A percentile compares a stretch with the other conserved stretches of the same genome.
phyloP scores from a whole-genome alignment of 306 rosid species.

The Cicer pinnatifidum region DNA sequence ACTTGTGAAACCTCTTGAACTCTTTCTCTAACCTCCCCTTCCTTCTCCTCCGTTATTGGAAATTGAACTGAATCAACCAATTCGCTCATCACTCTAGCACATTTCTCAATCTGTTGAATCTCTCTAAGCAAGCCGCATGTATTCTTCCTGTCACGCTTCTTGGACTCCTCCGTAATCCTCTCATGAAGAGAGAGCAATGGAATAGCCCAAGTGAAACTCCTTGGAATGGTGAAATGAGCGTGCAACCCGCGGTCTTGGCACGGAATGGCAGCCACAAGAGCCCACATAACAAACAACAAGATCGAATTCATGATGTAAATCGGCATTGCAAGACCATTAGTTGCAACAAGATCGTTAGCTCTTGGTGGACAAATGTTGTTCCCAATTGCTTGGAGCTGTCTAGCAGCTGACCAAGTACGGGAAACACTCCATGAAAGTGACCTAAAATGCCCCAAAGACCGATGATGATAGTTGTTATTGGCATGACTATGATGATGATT shows the following conservation, averaged over 20 bases:
- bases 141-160: slow-evolving; percentile 76
- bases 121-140: slow-evolving; percentile 78
- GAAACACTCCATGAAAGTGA: slow-evolving; percentile 95
- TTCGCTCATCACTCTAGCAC: slow-evolving; percentile 68
- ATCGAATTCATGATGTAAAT: slow-evolving; percentile 70
- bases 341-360: slow-evolving; percentile 65
- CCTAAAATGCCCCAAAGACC: slow-evolving; percentile 67
- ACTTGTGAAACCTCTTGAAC: slow-evolving; percentile 66
- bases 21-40: slow-evolving; percentile 70
- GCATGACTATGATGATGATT: slow-evolving; percentile 3
- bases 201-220: slow-evolving; percentile 70
- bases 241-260: slow-evolving; percentile 95
- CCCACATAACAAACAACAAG: slow-evolving; percentile 82
- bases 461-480: slow-evolving; percentile 41
- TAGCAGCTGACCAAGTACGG: slow-evolving; percentile 87
- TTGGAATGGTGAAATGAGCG: slow-evolving; percentile 69
- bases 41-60: slow-evolving; percentile 78
- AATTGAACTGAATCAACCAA: slow-evolving; percentile 71
- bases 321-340: slow-evolving; percentile 65
- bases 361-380: slow-evolving; percentile 64
- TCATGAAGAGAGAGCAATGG: slow-evolving; percentile 70
- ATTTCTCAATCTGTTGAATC: slow-evolving; percentile 81
- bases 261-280: slow-evolving; percentile 93
- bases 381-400: slow-evolving; percentile 89
- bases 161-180: slow-evolving; percentile 79